These are phyloP conservation scores for Globisporangium lucens DNA, from an alignment of 352 stramenopile genomes.

Conservation along the genomic window DNA sequence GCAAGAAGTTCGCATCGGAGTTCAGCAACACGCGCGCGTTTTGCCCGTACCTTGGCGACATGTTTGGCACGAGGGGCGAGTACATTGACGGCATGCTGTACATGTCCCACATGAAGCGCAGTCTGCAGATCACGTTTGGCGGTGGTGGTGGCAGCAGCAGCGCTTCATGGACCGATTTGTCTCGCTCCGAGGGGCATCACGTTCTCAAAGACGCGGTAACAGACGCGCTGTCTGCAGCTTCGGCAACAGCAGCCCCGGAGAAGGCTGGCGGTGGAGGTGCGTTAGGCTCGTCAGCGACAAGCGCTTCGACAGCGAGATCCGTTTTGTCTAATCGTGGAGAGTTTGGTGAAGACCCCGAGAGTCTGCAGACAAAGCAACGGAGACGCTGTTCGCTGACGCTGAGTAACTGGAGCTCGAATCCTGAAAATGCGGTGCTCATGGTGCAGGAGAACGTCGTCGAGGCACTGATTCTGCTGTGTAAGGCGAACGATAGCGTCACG, in stretches of 20 bases:
- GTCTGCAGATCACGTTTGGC: conserved; percentile 44
- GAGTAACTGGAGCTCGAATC: conserved; percentile 87
- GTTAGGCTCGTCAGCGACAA: background rate
- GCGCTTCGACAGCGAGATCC: background rate
- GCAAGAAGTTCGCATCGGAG: conserved; percentile 33
- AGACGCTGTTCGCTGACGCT: conserved; percentile 82
- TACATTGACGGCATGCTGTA: conserved; percentile 87
- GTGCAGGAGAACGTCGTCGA: conserved; percentile 87
- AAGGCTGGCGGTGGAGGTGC: background rate
- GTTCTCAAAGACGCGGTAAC: conserved; percentile 55
- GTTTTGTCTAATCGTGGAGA: background rate
- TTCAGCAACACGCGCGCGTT: conserved; percentile 39
- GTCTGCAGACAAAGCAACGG: conserved; percentile 38
- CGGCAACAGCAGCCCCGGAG: background rate
- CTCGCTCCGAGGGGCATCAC: conserved; percentile 16
- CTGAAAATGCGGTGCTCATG: conserved; percentile 81
- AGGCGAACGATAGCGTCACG: conserved; percentile 60
- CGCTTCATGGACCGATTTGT: conserved; percentile 19
- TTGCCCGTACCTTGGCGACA: conserved; percentile 68
- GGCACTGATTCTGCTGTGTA: conserved; percentile 71
- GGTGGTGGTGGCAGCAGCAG: conserved; percentile 16
- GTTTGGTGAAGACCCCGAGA: conserved; percentile 1
- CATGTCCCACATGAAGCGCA: conserved; percentile 85
- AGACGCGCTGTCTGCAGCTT: conserved; percentile 26
- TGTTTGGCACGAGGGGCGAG: conserved; percentile 75